These are phyloP conservation scores for Aspergillus uvarum DNA, from an alignment of 2,329 filamentous ascomycete genomes.

Conservation along the genomic window DNA sequence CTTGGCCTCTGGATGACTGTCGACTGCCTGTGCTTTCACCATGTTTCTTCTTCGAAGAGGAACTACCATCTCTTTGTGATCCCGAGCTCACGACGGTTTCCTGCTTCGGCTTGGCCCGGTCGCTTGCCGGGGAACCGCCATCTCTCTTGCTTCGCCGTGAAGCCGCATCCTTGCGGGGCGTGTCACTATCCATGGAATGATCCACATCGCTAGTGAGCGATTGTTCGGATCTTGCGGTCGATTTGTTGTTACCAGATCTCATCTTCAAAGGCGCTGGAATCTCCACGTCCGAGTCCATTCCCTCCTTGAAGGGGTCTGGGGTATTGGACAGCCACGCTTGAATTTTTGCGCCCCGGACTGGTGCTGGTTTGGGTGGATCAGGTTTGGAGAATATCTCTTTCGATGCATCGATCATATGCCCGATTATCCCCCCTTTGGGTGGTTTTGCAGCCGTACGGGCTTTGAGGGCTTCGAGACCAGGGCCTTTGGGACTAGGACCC, in stretches of 20 bases:
- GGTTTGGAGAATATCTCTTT: slow-evolving; percentile 48
- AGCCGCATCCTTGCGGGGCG: slow-evolving; percentile 25
- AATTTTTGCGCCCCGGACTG: slow-evolving; percentile 53
- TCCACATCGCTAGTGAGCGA: slow-evolving; percentile 21
- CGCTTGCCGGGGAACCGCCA: slow-evolving; percentile 17
- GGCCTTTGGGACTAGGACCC: slow-evolving; percentile 2
- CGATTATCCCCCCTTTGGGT: slow-evolving; percentile 44
- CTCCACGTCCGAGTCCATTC: slow-evolving; percentile 34
- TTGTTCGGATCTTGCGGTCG: slow-evolving; percentile 26
- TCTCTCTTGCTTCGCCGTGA: slow-evolving; percentile 24
- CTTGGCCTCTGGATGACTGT: slow-evolving; percentile 17
- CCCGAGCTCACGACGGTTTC: slow-evolving; percentile 11
- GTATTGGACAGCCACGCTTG: slow-evolving; percentile 63
- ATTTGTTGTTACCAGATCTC: slow-evolving; percentile 38
- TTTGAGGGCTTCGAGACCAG: slow-evolving; percentile 17
- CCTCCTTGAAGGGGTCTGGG: slow-evolving; percentile 56
- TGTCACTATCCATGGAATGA: slow-evolving; percentile 27
- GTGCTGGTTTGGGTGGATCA: slow-evolving; percentile 40
- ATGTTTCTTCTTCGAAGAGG: slow-evolving; percentile 15
- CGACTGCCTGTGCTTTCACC: slow-evolving; percentile 14
- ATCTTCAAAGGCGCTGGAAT: slow-evolving; percentile 44
- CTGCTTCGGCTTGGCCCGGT: slow-evolving; percentile 16
- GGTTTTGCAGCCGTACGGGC: slow-evolving; percentile 27
- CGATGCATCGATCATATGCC: slow-evolving; percentile 46
- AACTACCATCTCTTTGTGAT: slow-evolving; percentile 8